phyloP scores from a whole-genome alignment of 164 flowering plant genomes.

The Magnolia kwangsiensis region DNA sequence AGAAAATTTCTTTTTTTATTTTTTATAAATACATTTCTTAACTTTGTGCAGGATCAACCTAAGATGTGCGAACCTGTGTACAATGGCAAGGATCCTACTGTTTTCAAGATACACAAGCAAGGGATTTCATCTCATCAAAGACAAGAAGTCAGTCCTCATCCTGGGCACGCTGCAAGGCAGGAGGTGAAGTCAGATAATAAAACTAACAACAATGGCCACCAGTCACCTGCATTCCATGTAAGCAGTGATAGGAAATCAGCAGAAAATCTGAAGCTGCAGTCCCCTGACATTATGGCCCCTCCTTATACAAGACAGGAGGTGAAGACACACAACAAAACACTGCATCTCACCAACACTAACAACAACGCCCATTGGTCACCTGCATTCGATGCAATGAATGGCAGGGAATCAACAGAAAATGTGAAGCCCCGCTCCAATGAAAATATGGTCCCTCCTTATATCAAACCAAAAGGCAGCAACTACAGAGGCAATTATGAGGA shows the following conservation, averaged over 20 bases:
- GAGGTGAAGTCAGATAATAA: constrained; percentile 1
- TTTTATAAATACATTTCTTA: neutral
- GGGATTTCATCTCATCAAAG: constrained; percentile 3
- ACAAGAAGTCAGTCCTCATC: neutral
- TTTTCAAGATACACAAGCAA: constrained; percentile 8
- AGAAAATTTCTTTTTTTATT: neutral
- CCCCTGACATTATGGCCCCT: constrained; percentile 20
- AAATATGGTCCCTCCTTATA: constrained; percentile 40
- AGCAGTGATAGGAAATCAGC: neutral
- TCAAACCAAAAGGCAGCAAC: constrained; percentile 19
- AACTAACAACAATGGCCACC: neutral
- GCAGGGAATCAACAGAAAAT: constrained; percentile 17
- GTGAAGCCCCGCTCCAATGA: constrained; percentile 16
- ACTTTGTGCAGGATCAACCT: constrained; percentile 20
- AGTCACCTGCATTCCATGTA: neutral
- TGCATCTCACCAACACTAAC: neutral
- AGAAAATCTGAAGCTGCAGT: constrained; percentile 7
- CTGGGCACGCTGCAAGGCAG: constrained; percentile 2
- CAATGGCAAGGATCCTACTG: constrained; percentile 13
- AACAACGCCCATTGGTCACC: constrained; percentile 2
- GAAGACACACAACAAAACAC: neutral
- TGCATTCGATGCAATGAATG: constrained; percentile 7
- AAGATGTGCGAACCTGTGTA: constrained; percentile 10
- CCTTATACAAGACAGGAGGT: constrained; percentile 33
- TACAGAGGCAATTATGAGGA: neutral